A percentile compares a stretch with the other conserved stretches of the same genome.
Evolutionary conservation across 129 eudicot genomes (phyloP).

Genomic region (Smallanthus sonchifolius): DNA sequence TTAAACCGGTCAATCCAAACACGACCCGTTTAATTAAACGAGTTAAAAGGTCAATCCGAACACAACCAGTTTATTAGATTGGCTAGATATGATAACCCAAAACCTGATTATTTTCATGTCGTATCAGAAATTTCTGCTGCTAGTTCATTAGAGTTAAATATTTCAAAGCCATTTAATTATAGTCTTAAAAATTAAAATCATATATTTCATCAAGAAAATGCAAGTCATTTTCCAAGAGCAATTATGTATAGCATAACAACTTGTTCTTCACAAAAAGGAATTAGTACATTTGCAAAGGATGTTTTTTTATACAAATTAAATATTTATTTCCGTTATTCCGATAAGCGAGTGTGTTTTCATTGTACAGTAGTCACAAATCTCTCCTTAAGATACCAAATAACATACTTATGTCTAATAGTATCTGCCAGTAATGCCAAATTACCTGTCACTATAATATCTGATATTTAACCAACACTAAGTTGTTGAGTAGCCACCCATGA

Average conservation of each 20-base stretch:
- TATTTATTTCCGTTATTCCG: constrained; percentile 6
- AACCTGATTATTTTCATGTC: background rate
- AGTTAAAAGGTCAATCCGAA: background rate
- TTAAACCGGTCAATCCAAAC: background rate
- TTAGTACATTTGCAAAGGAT: constrained; percentile 1
- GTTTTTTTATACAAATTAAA: background rate
- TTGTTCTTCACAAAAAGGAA: background rate
- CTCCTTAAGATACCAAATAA: constrained; percentile 16
- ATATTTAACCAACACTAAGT: constrained; percentile 50
- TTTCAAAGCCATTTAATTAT: background rate
- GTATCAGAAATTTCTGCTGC: background rate
- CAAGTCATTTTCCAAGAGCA: background rate
- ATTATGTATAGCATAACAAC: background rate
- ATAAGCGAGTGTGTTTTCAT: constrained; percentile 7
- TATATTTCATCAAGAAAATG: background rate
- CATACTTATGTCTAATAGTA: constrained; percentile 3
- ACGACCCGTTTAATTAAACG: background rate
- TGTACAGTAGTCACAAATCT: constrained; percentile 1
- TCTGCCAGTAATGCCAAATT: background rate
- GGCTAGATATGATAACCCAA: background rate
- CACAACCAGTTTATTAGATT: background rate
- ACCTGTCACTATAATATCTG: constrained; percentile 5
- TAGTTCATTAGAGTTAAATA: background rate
- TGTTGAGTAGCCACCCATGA: constrained; percentile 92
- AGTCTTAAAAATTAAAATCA: background rate